Base-by-base conservation (phyloP, 305 asterid species). In the Plantago lanceolata region DNA sequence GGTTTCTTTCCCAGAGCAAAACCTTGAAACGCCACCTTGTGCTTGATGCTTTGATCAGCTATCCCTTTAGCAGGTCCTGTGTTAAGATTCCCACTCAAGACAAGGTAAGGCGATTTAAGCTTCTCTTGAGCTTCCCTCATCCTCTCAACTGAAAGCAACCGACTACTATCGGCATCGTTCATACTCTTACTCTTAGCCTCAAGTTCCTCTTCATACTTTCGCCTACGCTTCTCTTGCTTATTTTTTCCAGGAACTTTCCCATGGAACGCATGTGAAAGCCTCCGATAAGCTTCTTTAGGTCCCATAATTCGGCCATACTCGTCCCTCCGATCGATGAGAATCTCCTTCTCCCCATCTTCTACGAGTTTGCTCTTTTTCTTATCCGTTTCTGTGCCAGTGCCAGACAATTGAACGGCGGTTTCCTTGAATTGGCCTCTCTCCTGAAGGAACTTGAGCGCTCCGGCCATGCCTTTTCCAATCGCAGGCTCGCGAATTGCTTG, bases 331-430 rank as follows among this genome's bases (percentile, higher is more conserved):
- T 89, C 98, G 47, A 92, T 87, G 71, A 73, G 86, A 71, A 92
- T 85, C 71, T 92, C 98, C 82, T 84, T 86, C 26, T n/a, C n/a
- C n/a, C n/a, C n/a, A n/a, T n/a, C n/a, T n/a, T n/a, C n/a, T n/a
- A n/a, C n/a, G n/a, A n/a, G n/a, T n/a, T n/a, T n/a, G n/a, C n/a
- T n/a, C n/a, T 78, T 69, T 61, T 86, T 89, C 85, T 92, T 86
- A 82, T 92, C 98, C 96, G 82, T 92, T 80, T 89, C 87, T 71
- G 95, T 87, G 61, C 98, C 98, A 71, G 96, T n/a, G n/a, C n/a
- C 96, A 24, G 28, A 1, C 98, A 94, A 89, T 71, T 92, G n/a
- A n/a, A n/a, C 98, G 57, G 81, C 65, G 64, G 85, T 83, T 77
- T 89, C 98, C 80, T 85, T 87, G 24, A 92, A 88, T 49, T 90